Conservation (phyloP, 148 eudicot genomes). For the Agrostemma githago region DNA sequence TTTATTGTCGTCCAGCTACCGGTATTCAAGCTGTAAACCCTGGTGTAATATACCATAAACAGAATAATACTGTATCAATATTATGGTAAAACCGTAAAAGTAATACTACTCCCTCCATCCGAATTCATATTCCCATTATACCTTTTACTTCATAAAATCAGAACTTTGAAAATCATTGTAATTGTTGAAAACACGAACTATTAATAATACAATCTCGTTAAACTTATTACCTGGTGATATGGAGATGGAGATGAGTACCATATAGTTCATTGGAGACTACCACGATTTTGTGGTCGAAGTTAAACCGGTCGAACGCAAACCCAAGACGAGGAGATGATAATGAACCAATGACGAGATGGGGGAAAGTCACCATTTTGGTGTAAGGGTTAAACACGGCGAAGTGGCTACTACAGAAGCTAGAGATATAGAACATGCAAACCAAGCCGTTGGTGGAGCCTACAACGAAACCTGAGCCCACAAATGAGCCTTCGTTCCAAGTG, state of each 20-base stretch:
- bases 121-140: no score
- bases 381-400: neutral
- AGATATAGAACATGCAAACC: neutral
- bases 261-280: neutral
- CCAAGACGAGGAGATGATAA: neutral
- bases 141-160: no score
- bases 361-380: neutral
- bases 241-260: neutral
- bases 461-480: neutral
- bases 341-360: no score
- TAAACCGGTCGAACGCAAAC: neutral
- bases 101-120: no score
- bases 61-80: no score
- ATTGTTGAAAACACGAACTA: no score
- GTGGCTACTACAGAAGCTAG: no score
- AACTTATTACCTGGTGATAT: neutral
- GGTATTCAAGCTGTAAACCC: conserved; percentile 8
- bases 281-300: neutral
- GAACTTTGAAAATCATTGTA: no score
- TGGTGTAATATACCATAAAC: neutral
- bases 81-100: no score
- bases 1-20: neutral
- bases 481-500: neutral
- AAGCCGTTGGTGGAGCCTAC: neutral
- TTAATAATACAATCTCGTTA: no score